Evolutionary conservation across 768 basidiomycete species (phyloP), one percentile per base, ranked within the genome.

Genomic region (Tulasnella sp.): DNA sequence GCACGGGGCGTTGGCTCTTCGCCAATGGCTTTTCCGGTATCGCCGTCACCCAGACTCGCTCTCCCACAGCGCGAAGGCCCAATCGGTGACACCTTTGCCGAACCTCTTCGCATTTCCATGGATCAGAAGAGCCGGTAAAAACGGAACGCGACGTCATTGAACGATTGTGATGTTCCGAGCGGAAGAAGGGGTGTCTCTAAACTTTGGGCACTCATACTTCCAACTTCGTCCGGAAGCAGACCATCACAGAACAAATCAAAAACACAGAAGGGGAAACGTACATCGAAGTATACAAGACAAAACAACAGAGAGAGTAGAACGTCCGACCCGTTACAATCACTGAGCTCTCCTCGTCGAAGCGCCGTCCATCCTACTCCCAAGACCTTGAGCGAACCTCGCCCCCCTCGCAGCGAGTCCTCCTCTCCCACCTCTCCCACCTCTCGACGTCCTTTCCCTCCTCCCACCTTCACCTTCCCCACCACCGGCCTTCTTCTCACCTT

Each of bases 331-430:
- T 52, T 4, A 14, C 1, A 26, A 11, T 52, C 47, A 52, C 47
- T 52, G 47, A 5, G 52, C 52, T 59, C 52, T 22, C 4, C 52
- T 22, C 26, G 52, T 59, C 5, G 52, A 59, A 59, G 52, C 74
- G 40, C 71, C 75, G 12, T 42, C 71, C 64, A 72, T 70, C 44
- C 68, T 40, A 37, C 42, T 67, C 32, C 91, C 91, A 44, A 93
- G 83, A 26, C 91, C 91, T 80, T 93, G 91, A 22, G 90, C 85
- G 77, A 93, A 93, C n/a, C 91, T 86, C 35, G 86, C 84, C 29
- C 93, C 90, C 73, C 93, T 85, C 64, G 90, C 92, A 22, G 62
- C 5, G 41, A n/a, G 7, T 29, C 62, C 72, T 14, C 73, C 69
- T n/a, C 44, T 35, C 26, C 40, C 69, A 1, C 73, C 73, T 14